Conservation (phyloP, 2,329 filamentous ascomycete species). For the Endoconidiophora laricicola region DNA sequence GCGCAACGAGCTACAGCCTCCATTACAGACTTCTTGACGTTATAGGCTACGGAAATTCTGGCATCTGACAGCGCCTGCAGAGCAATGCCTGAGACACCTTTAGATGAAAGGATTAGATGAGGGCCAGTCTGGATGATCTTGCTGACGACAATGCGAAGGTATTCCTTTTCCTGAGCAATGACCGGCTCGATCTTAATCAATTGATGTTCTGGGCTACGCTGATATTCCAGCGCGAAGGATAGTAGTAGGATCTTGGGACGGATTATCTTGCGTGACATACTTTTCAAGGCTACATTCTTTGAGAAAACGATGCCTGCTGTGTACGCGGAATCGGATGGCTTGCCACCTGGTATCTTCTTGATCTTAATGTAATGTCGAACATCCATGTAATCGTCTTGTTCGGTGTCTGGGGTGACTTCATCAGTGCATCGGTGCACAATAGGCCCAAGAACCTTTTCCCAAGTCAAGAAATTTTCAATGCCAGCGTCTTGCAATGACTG, state of each 20-base stretch:
- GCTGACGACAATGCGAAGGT: slow-evolving; percentile 76
- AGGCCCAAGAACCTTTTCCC: slow-evolving; percentile 81
- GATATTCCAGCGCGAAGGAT: slow-evolving; percentile 90
- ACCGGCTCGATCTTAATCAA: slow-evolving; percentile 98
- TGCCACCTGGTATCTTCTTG: slow-evolving; percentile 87
- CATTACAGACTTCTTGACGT: slow-evolving; percentile 90
- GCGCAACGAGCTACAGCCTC: slow-evolving; percentile 88
- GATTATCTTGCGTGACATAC: slow-evolving; percentile 74
- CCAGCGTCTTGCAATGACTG: slow-evolving; percentile 67
- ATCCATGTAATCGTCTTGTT: slow-evolving; percentile 85
- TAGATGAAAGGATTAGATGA: slow-evolving; percentile 78
- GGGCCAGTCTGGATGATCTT: slow-evolving; percentile 76
- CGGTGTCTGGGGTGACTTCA: slow-evolving; percentile 85
- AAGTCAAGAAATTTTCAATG: slow-evolving; percentile 56
- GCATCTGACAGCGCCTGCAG: slow-evolving; percentile 75
- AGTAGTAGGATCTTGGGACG: slow-evolving; percentile 82
- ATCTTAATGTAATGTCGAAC: slow-evolving; percentile 94
- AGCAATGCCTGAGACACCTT: slow-evolving; percentile 80
- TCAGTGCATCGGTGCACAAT: slow-evolving; percentile 84
- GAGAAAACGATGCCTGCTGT: slow-evolving; percentile 94
- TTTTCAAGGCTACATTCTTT: slow-evolving; percentile 91
- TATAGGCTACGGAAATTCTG: slow-evolving; percentile 85
- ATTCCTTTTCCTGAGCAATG: slow-evolving; percentile 91
- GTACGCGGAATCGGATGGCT: slow-evolving; percentile 83
- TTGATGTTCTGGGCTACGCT: slow-evolving; percentile 64